Conservation (phyloP, 2,329 filamentous ascomycete genomes). For the Penicillium oxalicum region DNA sequence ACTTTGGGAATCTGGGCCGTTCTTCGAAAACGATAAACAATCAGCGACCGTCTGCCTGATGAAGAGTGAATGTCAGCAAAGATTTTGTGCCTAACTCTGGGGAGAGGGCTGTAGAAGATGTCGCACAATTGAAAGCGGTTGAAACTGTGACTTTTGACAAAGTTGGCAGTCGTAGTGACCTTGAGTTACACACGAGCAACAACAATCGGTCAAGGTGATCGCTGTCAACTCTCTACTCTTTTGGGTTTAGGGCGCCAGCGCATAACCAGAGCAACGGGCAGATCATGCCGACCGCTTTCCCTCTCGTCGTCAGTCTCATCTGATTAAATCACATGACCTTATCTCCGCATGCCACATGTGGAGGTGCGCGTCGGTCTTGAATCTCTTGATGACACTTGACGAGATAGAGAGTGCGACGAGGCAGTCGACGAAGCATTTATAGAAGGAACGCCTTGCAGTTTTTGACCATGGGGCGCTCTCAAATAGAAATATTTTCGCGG, state of each 20-base stretch:
- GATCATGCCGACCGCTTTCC: constrained; percentile 26
- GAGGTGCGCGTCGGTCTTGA: no score
- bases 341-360: constrained; percentile 9
- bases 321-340: constrained; percentile 20
- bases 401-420: no score
- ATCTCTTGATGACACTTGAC: no score
- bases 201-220: constrained; percentile 21
- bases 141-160: not conserved
- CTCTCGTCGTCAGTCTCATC: constrained; percentile 1
- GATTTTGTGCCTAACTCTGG: not conserved
- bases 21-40: not conserved
- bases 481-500: constrained; percentile 33
- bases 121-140: constrained; percentile 7
- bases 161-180: constrained; percentile 11
- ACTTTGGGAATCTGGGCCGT: not conserved
- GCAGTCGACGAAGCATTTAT: no score
- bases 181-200: constrained; percentile 17
- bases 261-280: constrained; percentile 37
- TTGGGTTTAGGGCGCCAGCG: constrained; percentile 35
- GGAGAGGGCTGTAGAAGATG: constrained; percentile 1
- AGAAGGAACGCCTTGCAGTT: no score
- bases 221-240: constrained; percentile 37
- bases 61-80: not conserved
- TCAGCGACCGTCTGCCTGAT: not conserved
- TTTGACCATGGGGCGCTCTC: constrained; percentile 14